Base-by-base conservation (phyloP, 1,284 basidiomycete species). In the Coniophora puteana region DNA sequence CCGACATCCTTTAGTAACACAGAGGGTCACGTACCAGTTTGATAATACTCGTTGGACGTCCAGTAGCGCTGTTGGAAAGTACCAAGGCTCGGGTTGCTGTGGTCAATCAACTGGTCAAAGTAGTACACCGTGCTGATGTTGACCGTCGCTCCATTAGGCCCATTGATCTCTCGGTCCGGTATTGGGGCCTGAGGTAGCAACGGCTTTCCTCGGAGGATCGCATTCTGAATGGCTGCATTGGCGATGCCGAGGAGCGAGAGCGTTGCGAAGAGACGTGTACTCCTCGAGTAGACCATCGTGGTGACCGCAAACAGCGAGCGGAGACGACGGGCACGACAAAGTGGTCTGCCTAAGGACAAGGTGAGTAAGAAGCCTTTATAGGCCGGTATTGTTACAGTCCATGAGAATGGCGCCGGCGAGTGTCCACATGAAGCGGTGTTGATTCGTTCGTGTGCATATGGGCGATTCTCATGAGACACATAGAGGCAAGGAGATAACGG, bases 31-130 rank as follows among this genome's bases (percentile, higher is more conserved):
- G 26, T 43, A 77, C 78, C 78, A 33, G 60, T 45, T 52, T 78
- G 66, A 51, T 83, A 85, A 52, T 68, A 80, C 54, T 83, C 76
- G 56, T 66, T 80, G 28, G 76, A 74, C 49, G 74, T 70, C 79
- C 79, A 85, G 61, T 72, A 88, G 26, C 84, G 72, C 58, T 88
- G 85, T 57, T 78, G 68, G 61, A 88, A 88, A 5, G 83, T 88
- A n/a, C 84, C 85, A n/a, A 76, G 63, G n/a, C 65, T 65, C 5
- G 82, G 78, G 42, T 83, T 71, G 44, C 66, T 76, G 58, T 87
- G 85, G 61, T 88, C 83, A 41, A 86, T 81, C 46, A 86, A 63
- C 55, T 87, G 84, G 51, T 78, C 76, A 50, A 87, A 88, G 49
- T 63, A 65, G 60, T 82, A 87, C 3, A 71, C 70, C 0, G 72